Evolutionary conservation across 345 rosid species (phyloP).

Genomic region (Euclidium syriacum): DNA sequence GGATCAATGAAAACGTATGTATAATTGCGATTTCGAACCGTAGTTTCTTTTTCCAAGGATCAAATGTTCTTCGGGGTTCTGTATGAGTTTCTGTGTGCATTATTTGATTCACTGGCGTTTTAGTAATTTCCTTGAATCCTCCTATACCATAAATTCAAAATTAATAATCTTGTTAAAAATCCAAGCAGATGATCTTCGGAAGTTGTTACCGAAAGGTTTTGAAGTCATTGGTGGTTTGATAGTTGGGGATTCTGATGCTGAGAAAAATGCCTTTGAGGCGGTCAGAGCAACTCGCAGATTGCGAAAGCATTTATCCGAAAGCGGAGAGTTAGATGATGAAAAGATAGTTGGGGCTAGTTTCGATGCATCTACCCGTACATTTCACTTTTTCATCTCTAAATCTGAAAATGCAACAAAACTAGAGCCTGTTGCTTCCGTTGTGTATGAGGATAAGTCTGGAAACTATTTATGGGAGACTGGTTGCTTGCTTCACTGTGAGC

Average conservation of each 20-base stretch:
- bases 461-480: constrained; percentile 74
- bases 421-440: constrained; percentile 46
- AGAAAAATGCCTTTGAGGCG: constrained; percentile 47
- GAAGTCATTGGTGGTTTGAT: constrained; percentile 63
- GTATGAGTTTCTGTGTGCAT: neutral
- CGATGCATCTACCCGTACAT: constrained; percentile 36
- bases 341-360: constrained; percentile 60
- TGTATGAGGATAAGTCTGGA: constrained; percentile 57
- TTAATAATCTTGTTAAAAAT: neutral
- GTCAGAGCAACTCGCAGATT: constrained; percentile 47
- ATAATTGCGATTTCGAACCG: constrained; percentile 5
- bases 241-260: constrained; percentile 39
- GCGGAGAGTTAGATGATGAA: constrained; percentile 33
- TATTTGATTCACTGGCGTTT: neutral
- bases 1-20: neutral
- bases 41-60: neutral
- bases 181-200: constrained; percentile 61
- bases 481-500: constrained; percentile 74
- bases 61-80: neutral
- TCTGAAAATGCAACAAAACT: constrained; percentile 33
- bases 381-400: constrained; percentile 50
- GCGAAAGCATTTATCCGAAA: constrained; percentile 42
- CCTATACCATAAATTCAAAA: neutral
- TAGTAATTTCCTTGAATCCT: neutral
- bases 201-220: constrained; percentile 66